Evolutionary conservation across 441 rosid species (phyloP).

Genomic region (Corymbia calophylla): DNA sequence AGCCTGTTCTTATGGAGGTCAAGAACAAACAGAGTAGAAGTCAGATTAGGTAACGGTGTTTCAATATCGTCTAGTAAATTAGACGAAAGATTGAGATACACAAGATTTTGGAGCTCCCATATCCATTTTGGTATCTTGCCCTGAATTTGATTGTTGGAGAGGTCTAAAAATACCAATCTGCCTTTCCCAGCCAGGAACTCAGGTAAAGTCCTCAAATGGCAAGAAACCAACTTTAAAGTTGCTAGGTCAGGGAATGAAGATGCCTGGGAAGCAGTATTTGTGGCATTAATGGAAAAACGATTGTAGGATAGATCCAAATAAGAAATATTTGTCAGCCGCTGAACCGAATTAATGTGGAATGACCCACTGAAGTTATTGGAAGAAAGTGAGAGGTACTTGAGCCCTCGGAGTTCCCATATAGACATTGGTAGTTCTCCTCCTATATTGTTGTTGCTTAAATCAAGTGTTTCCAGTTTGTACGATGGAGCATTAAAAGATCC

Average conservation of each 20-base stretch:
- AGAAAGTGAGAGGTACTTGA: neutral
- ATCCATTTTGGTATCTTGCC: too few species aligned
- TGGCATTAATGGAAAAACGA: neutral
- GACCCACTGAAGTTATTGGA: neutral
- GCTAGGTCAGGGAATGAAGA: too few species aligned
- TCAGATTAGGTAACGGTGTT: rapidly evolving
- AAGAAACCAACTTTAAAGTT: too few species aligned
- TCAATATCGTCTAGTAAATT: neutral
- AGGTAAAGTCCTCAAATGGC: too few species aligned
- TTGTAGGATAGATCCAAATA: rapidly evolving
- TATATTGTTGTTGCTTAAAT: neutral
- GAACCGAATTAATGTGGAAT: neutral
- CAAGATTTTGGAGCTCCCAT: neutral
- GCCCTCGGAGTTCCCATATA: neutral
- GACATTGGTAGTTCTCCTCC: too few species aligned
- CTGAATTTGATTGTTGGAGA: too few species aligned
- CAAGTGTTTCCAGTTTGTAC: neutral
- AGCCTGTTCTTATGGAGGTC: conserved; percentile 10
- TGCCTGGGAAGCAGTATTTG: too few species aligned
- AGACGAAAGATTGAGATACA: neutral
- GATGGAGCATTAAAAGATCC: neutral
- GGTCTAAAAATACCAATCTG: too few species aligned
- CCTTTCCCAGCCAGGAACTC: too few species aligned
- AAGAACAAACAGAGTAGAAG: rapidly evolving
- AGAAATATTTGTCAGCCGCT: neutral